Percentiles rank a stretch among this genome's conserved stretches.
phyloP scores from a whole-genome alignment of 768 basidiomycete genomes.

The Mycena rebaudengoi region DNA sequence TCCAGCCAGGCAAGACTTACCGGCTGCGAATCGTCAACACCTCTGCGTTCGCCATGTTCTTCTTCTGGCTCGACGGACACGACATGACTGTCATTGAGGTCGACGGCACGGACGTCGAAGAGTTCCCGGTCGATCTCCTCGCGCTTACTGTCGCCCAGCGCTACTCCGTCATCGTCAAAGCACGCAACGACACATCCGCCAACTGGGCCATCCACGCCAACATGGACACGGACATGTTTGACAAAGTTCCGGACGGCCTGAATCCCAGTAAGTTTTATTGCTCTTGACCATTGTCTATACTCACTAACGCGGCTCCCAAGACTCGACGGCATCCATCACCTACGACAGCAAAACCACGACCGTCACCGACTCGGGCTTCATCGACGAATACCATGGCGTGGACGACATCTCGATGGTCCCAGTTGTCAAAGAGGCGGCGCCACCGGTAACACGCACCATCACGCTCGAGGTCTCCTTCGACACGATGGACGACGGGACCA shows the following conservation, averaged over 20 bases:
- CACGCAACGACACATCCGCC: constrained; percentile 81
- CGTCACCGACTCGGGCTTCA: constrained; percentile 59
- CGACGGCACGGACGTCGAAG: constrained; percentile 76
- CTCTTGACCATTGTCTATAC: not conserved
- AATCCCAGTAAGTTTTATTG: constrained; percentile 67
- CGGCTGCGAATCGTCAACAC: constrained; percentile 88
- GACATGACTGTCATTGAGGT: constrained; percentile 84
- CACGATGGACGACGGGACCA: constrained; percentile 87
- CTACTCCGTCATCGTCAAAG: constrained; percentile 92
- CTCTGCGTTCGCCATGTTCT: constrained; percentile 77
- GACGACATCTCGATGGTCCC: constrained; percentile 79
- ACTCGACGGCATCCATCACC: constrained; percentile 84
- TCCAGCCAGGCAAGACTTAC: constrained; percentile 90
- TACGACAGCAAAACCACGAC: constrained; percentile 68
- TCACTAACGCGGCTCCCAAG: constrained; percentile 42
- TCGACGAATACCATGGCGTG: constrained; percentile 67
- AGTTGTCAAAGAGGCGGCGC: constrained; percentile 57
- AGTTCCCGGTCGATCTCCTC: constrained; percentile 75
- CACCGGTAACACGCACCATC: constrained; percentile 62
- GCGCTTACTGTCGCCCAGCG: constrained; percentile 88
- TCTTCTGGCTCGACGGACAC: constrained; percentile 91
- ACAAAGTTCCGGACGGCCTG: constrained; percentile 73
- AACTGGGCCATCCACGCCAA: constrained; percentile 94
- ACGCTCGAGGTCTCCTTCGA: constrained; percentile 79
- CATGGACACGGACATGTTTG: constrained; percentile 93